Percentiles rank a stretch among this genome's conserved stretches.
Evolutionary conservation across 1,139 yeast genomes (phyloP).

Genomic region (Taphrina pruni): DNA sequence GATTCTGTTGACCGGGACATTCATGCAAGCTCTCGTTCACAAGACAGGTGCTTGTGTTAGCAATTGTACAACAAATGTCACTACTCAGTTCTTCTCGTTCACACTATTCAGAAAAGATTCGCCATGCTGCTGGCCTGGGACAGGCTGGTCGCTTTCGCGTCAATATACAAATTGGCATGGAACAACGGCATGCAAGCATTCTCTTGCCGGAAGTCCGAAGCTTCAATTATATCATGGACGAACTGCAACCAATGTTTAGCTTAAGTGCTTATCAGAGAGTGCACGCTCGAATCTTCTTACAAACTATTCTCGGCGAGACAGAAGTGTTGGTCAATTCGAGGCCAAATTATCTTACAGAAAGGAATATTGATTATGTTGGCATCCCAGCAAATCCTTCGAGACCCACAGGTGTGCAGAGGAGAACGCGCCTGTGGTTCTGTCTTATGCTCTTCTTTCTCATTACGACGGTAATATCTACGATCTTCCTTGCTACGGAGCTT

Average conservation of each 20-base stretch:
- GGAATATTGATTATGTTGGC: slow-evolving; percentile 31
- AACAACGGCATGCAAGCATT: slow-evolving; percentile 12
- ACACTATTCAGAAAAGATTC: slow-evolving; percentile 6
- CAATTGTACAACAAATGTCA: neutral
- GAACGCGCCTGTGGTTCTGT: slow-evolving; percentile 21
- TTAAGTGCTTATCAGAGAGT: slow-evolving; percentile 15
- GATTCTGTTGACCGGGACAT: no score
- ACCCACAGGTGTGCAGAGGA: neutral
- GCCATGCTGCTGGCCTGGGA: slow-evolving; percentile 14
- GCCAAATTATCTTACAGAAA: slow-evolving; percentile 26
- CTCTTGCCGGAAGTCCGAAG: slow-evolving; percentile 24
- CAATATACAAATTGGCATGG: slow-evolving; percentile 27
- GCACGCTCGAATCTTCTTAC: slow-evolving; percentile 32
- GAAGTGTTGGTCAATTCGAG: slow-evolving; percentile 32
- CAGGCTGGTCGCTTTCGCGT: slow-evolving; percentile 28
- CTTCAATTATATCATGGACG: slow-evolving; percentile 33
- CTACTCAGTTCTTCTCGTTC: neutral
- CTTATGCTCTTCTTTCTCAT: slow-evolving; percentile 18
- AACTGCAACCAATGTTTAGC: slow-evolving; percentile 12
- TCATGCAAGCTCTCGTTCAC: no score
- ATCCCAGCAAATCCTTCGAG: slow-evolving; percentile 21
- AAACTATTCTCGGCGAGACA: slow-evolving; percentile 33
- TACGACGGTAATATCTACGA: neutral
- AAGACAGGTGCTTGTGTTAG: no score
- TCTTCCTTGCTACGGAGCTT: slow-evolving; percentile 10